A percentile compares a stretch with the other conserved stretches of the same genome.
Conservation (phyloP, 1,139 yeast genomes). For the Nakaseomyces delphensis region DNA sequence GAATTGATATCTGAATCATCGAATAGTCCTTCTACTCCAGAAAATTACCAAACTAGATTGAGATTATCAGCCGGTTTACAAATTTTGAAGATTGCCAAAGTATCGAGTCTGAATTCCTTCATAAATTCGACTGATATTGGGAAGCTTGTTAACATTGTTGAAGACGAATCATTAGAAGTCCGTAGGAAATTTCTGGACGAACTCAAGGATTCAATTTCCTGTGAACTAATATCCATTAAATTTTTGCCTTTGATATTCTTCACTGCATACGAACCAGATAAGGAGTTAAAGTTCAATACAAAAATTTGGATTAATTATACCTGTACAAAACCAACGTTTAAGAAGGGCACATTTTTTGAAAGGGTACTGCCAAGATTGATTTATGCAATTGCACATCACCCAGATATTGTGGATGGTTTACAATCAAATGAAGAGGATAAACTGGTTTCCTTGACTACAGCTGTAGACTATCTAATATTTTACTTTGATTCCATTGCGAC, state of each 20-base stretch:
- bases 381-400: conserved; percentile 68
- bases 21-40: conserved; percentile 55
- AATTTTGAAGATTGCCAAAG: conserved; percentile 56
- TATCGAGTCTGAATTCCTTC: conserved; percentile 43
- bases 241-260: conserved; percentile 63
- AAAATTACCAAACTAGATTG: conserved; percentile 47
- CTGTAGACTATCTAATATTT: conserved; percentile 50
- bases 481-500: conserved; percentile 54
- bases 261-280: conserved; percentile 66
- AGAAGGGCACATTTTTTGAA: conserved; percentile 47
- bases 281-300: conserved; percentile 41
- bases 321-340: conserved; percentile 37
- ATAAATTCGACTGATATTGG: conserved; percentile 47
- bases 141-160: conserved; percentile 51
- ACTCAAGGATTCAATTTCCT: conserved; percentile 46
- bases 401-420: conserved; percentile 47
- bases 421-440: conserved; percentile 22
- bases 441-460: conserved; percentile 42
- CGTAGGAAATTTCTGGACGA: conserved; percentile 45
- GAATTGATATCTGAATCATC: conserved; percentile 51
- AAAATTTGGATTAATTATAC: conserved; percentile 69
- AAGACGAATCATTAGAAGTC: conserved; percentile 56
- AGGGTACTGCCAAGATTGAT: conserved; percentile 58
- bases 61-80: conserved; percentile 62
- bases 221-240: conserved; percentile 50